Base-by-base conservation (phyloP, 768 basidiomycete genomes). In the Trametes cubensis region DNA sequence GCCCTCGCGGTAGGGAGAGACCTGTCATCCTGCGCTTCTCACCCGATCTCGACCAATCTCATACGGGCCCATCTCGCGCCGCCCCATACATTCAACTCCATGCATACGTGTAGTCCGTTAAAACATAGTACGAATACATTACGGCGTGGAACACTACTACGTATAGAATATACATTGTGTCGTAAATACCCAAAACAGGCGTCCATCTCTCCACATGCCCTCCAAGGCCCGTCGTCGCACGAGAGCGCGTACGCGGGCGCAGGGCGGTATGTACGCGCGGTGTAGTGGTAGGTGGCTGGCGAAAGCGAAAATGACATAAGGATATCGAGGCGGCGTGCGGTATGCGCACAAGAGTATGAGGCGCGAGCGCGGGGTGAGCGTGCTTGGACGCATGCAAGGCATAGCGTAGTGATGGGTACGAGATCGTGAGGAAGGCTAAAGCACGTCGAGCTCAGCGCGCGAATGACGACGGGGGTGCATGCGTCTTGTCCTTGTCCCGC, bases 241-340 rank as follows among this genome's bases (percentile, higher is more conserved):
- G 45, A 20, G 21, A 46, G 20, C n/a, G 20, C 18, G 23, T 23
- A n/a, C 15, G 48, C 14, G 48, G 26, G 23, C 17, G 17, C 14
- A 26, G 13, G 46, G 13, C 20, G 46, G 21, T 20, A 47, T 14
- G n/a, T 14, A 51, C 38, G 38, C 30, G 21, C 1, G 17, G 30
- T 38, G 30, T 34, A n/a, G 34, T 38, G 50, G 21, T 42, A 42
- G 8, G 17, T 21, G 20, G 50, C 14, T 34, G 51, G 50, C 20
- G 58, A 60, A 53, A 38, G 40, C 59, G 51, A 61, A 60, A 34
- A 49, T 51, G 44, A 65, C 61, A 65, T 51, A 55, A 61, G 57
- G 60, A 61, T 47, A 40, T 48, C 39, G 58, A 61, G 44, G 34
- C 17, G 18, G 34, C 6, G 48, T 34, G 47, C 21, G 20, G 18